Percentiles rank a stretch among this genome's conserved stretches.
Evolutionary conservation across 306 rosid genomes (phyloP).

Genomic region (Quercus wislizeni): DNA sequence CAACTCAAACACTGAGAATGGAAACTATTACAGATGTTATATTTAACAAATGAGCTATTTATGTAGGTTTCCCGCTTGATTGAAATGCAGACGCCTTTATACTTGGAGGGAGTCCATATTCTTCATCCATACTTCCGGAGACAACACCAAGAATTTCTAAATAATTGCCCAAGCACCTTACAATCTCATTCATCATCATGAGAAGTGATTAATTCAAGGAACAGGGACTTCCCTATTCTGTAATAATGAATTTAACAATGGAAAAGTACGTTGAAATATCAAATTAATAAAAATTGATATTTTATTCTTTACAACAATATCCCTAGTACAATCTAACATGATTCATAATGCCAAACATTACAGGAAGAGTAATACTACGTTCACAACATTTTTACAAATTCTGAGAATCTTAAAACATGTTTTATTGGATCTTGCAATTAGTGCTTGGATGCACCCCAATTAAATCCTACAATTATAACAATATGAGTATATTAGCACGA

Average conservation of each 20-base stretch:
- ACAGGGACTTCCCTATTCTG: not conserved
- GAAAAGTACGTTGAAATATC: not conserved
- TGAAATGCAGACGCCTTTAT: constrained; percentile 89
- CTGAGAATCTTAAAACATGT: not conserved
- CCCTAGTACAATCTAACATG: not conserved
- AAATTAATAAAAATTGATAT: not conserved
- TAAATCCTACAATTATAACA: not conserved
- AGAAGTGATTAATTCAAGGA: not conserved
- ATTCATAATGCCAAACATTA: not conserved
- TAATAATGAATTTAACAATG: not conserved
- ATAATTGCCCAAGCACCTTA: constrained; percentile 5
- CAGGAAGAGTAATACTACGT: too few species aligned
- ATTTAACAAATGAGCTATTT: constrained; percentile 20
- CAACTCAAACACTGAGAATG: constrained; percentile 5
- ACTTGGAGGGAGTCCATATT: constrained; percentile 61
- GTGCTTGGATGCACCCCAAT: not conserved
- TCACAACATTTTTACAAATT: not conserved
- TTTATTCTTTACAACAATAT: not conserved
- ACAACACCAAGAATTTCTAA: constrained; percentile 32
- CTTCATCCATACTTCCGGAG: constrained; percentile 78
- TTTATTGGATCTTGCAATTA: not conserved
- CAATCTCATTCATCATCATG: constrained; percentile 25
- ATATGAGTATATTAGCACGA: not conserved
- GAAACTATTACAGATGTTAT: not conserved
- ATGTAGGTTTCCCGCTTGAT: constrained; percentile 82